Evolutionary conservation across 768 basidiomycete species (phyloP).

Genomic region (Trametes cubensis): DNA sequence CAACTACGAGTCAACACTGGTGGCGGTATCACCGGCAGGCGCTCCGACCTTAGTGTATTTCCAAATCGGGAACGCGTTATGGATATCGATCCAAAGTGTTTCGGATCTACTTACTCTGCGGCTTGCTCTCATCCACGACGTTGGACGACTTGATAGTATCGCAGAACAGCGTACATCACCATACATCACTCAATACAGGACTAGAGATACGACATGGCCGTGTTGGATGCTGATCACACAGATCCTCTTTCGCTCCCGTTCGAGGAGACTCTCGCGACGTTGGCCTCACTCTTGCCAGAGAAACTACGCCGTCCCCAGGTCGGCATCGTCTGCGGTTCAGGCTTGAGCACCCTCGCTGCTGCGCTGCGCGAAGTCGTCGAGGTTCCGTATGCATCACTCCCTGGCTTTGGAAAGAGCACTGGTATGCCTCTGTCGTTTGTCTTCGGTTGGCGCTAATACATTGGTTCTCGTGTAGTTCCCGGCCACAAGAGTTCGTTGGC

Average conservation of each 20-base stretch:
- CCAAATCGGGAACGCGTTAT: neutral
- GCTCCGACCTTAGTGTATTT: neutral
- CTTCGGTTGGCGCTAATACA: neutral
- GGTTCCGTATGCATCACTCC: slow-evolving; percentile 67
- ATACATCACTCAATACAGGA: neutral
- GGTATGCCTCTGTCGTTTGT: slow-evolving; percentile 46
- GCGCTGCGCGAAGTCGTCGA: slow-evolving; percentile 57
- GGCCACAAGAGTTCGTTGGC: slow-evolving; percentile 83
- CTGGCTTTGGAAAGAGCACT: slow-evolving; percentile 77
- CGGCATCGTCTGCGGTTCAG: slow-evolving; percentile 88
- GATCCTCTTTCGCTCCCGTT: slow-evolving; percentile 29
- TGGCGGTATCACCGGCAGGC: neutral
- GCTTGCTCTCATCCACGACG: too few species aligned
- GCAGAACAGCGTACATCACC: neutral
- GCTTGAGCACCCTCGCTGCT: slow-evolving; percentile 73
- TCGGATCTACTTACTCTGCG: too few species aligned
- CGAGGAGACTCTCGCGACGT: slow-evolving; percentile 33
- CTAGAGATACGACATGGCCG: neutral
- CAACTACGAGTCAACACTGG: neutral
- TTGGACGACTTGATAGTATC: too few species aligned
- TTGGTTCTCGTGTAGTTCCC: slow-evolving; percentile 48
- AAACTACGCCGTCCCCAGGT: slow-evolving; percentile 60
- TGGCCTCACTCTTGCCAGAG: slow-evolving; percentile 34
- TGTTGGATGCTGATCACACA: slow-evolving; percentile 3
- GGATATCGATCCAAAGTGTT: too few species aligned